These are phyloP conservation scores for Colletotrichum viniferum DNA, from an alignment of 2,329 filamentous ascomycete species.

Conservation along the genomic window DNA sequence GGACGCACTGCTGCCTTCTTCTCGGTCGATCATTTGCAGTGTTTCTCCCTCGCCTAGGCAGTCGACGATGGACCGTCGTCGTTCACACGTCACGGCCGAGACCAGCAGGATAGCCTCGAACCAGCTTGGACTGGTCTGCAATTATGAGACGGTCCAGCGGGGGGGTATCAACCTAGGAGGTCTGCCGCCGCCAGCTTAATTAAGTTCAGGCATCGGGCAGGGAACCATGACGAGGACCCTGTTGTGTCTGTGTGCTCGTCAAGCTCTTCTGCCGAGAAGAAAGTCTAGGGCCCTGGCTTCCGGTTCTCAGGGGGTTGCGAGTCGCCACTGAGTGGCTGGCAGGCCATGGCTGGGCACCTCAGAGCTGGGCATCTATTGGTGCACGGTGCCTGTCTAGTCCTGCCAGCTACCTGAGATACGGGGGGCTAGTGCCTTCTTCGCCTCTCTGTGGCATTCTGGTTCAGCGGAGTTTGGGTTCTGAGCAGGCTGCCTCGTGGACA, in stretches of 20 bases:
- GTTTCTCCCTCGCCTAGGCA: not conserved
- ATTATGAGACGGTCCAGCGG: not conserved
- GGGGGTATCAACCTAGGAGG: not conserved
- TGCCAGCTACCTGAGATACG: not conserved
- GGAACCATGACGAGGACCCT: not conserved
- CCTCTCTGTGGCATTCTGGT: not conserved
- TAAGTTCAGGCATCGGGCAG: not conserved
- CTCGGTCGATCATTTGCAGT: not conserved
- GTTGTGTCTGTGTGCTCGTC: not conserved
- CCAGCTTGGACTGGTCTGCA: not conserved
- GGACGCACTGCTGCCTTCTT: not conserved
- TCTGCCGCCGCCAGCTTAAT: not conserved
- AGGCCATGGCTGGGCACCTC: not conserved
- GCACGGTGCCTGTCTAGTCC: not conserved
- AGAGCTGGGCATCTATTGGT: not conserved
- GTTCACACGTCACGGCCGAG: not conserved
- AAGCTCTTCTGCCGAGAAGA: not conserved
- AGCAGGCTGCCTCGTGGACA: conserved; percentile 3
- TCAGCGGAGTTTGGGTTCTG: not conserved
- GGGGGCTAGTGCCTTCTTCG: not conserved
- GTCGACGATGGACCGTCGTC: not conserved
- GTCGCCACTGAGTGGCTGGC: not conserved
- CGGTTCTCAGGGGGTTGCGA: not conserved
- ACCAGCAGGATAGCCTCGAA: not conserved
- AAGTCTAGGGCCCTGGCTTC: not conserved